These are phyloP conservation scores for Fusarium sulawesiense DNA, from an alignment of 2,329 filamentous ascomycete genomes.

Conservation along the genomic window DNA sequence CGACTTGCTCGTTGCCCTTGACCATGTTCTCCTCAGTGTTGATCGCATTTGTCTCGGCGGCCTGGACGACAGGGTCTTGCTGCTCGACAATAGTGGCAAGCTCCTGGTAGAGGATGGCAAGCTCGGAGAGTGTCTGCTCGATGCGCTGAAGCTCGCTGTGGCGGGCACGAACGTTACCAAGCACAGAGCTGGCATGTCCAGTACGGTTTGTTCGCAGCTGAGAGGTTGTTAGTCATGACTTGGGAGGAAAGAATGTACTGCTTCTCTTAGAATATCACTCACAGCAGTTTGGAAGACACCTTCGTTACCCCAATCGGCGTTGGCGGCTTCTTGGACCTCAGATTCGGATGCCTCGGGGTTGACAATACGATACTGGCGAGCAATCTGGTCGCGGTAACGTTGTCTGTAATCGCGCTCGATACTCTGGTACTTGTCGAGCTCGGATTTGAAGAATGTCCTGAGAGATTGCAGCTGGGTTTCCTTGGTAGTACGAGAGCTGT, in stretches of 20 bases:
- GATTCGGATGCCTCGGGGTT: conserved; percentile 82
- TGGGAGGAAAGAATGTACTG: background rate
- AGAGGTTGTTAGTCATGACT: conserved; percentile 22
- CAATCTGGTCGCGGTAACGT: conserved; percentile 81
- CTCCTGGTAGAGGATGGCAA: conserved; percentile 77
- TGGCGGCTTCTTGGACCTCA: conserved; percentile 75
- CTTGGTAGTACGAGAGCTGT: conserved; percentile 73
- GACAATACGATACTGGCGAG: conserved; percentile 83
- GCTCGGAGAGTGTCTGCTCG: conserved; percentile 77
- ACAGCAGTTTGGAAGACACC: conserved; percentile 86
- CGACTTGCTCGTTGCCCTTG: conserved; percentile 76
- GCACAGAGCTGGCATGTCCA: conserved; percentile 77
- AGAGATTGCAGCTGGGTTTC: conserved; percentile 75
- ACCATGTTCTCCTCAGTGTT: conserved; percentile 74
- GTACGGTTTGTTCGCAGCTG: conserved; percentile 81
- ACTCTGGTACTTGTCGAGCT: conserved; percentile 75
- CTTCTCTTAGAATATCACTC: conserved; percentile 52
- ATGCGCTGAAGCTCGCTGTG: conserved; percentile 87
- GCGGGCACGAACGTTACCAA: conserved; percentile 82
- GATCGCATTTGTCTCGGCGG: conserved; percentile 73
- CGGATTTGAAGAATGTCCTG: conserved; percentile 77
- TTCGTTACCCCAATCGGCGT: conserved; percentile 80
- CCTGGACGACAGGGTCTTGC: conserved; percentile 73
- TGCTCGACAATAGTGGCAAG: conserved; percentile 79
- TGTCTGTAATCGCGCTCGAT: conserved; percentile 78